Base-by-base conservation (phyloP, 257 asterid genomes). In the Nicotiana otophora region DNA sequence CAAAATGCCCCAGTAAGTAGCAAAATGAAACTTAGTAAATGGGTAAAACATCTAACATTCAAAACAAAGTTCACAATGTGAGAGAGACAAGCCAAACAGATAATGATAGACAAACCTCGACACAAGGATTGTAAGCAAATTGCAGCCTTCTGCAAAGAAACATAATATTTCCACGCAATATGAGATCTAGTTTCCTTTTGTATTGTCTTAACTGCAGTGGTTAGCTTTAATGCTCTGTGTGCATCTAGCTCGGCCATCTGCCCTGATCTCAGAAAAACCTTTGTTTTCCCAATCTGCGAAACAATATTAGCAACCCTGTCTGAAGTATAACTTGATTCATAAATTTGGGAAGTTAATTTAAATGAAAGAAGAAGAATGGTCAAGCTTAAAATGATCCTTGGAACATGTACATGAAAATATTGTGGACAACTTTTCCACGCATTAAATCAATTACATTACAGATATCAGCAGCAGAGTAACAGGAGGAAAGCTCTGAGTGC, bases 231-330 rank as follows among this genome's bases (percentile, higher is more conserved):
- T 39, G 98, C 94, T 88, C 98, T 88, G 33, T 89, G 96, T 63
- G 97, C 97, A 93, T 96, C 99, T 83, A 96, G 90, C 54, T 94
- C 98, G 19, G 98, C 98, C 98, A 96, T 94, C 85, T 96, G 98
- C 86, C 98, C 98, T 77, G 99, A 97, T 90, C 99, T 88, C 36
- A 96, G 87, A 84, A 96, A 96, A 82, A 96, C 93, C 86, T 96
- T 94, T 11, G 98, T 89, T 84, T 93, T 94, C 65, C 99, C 99
- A 68, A 90, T 92, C 98, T 96, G 97, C 86, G 87, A 82, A 81
- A 42, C 63, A 64, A 65, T 81, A 11, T 5, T 74, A 74, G 42
- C 62, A 74, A 74, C 14, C 80, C 62, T 23, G 51, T 14, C 42
- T 74, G 80, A 74, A 48, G 80, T 7, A 48, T 48, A 74, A 48